Conservation (phyloP, 257 asterid genomes). For the Solanum bulbocastanum region DNA sequence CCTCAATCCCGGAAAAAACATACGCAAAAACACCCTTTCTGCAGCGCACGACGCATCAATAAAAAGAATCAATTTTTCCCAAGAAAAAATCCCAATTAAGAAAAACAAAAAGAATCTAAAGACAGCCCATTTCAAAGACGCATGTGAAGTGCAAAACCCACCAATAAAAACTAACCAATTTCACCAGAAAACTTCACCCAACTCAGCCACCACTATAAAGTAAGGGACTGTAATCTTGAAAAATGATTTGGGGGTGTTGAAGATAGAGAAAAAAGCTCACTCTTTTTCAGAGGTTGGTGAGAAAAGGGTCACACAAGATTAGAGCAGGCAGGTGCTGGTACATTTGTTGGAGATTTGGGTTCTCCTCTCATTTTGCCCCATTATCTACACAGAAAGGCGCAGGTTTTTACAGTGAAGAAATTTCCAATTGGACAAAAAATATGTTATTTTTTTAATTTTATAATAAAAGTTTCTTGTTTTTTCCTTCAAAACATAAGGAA, state of each 20-base stretch:
- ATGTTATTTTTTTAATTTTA: neutral
- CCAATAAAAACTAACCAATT: neutral
- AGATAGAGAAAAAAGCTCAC: neutral
- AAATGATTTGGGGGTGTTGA: neutral
- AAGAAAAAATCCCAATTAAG: neutral
- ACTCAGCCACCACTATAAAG: neutral
- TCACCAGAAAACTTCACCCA: neutral
- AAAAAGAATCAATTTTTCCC: neutral
- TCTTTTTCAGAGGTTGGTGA: neutral
- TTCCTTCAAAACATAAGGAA: neutral
- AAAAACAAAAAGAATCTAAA: neutral
- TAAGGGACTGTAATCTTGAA: neutral
- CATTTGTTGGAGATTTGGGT: neutral
- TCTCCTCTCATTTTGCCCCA: neutral
- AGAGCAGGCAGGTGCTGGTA: neutral
- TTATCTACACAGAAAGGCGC: neutral
- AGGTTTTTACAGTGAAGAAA: neutral
- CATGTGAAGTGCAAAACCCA: constrained; percentile 1
- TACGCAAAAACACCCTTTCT: neutral
- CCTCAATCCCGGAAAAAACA: neutral
- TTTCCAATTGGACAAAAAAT: neutral
- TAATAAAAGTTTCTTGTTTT: neutral
- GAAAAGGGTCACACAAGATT: neutral
- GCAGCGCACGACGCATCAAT: neutral
- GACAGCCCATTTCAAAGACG: constrained; percentile 5